phyloP scores from a whole-genome alignment of 2,329 filamentous ascomycete species.

The Talaromyces piceae region DNA sequence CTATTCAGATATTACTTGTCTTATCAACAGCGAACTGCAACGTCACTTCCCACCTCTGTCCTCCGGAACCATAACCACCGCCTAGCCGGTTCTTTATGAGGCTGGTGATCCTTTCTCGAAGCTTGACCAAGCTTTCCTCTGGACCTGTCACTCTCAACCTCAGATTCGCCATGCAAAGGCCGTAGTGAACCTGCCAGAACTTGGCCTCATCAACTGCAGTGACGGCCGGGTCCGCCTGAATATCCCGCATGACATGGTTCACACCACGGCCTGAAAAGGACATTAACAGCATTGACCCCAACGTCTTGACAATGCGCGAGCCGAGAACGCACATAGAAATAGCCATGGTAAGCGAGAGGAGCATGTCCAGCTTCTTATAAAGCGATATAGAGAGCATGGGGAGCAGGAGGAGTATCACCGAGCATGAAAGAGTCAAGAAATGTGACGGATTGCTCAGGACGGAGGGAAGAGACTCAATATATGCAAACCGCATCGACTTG shows the following conservation, averaged over 20 bases:
- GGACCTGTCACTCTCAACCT: conserved; percentile 67
- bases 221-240: conserved; percentile 71
- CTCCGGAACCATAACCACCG: conserved; percentile 74
- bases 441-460: conserved; percentile 94
- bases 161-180: conserved; percentile 89
- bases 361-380: conserved; percentile 74
- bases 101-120: conserved; percentile 68
- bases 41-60: conserved; percentile 87
- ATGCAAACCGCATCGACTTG: conserved; percentile 79
- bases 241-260: conserved; percentile 70
- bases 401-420: conserved; percentile 68
- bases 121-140: conserved; percentile 62
- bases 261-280: conserved; percentile 62
- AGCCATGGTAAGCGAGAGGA: conserved; percentile 74
- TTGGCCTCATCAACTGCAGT: conserved; percentile 77
- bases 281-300: conserved; percentile 95
- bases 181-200: conserved; percentile 99
- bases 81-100: conserved; percentile 80
- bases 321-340: conserved; percentile 84
- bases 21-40: conserved; percentile 61
- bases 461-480: conserved; percentile 72
- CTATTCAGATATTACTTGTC: background rate
- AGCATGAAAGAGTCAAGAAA: conserved; percentile 85
- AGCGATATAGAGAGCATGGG: conserved; percentile 74
- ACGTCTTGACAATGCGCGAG: conserved; percentile 69